phyloP scores from a whole-genome alignment of 2,329 filamentous ascomycete genomes.

The Sporothrix sp. region DNA sequence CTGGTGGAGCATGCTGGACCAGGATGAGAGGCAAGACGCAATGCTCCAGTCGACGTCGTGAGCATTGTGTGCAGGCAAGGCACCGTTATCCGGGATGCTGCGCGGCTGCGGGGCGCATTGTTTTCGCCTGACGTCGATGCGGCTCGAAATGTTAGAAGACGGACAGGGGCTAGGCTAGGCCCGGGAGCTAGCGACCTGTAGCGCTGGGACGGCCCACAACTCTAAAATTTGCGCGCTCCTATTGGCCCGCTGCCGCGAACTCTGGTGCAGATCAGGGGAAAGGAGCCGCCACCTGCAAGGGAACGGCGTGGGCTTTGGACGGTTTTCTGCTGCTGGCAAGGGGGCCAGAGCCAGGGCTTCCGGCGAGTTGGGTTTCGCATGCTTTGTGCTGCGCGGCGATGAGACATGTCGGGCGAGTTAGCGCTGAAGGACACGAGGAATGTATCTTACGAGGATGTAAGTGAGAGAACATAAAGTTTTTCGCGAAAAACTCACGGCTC shows the following conservation, averaged over 20 bases:
- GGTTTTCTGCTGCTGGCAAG: neutral
- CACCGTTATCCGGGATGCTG: neutral
- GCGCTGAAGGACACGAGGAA: too few species aligned
- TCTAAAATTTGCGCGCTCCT: neutral
- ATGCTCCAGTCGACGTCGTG: neutral
- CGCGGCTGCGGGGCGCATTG: neutral
- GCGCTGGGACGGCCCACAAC: conserved; percentile 2
- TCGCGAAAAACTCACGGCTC: neutral
- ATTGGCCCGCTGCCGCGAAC: neutral
- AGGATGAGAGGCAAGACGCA: neutral
- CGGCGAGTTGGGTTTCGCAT: conserved; percentile 30
- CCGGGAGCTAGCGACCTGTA: conserved; percentile 7
- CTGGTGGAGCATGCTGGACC: neutral
- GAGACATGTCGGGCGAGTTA: conserved; percentile 19
- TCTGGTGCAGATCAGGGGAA: conserved; percentile 5
- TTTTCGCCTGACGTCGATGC: conserved; percentile 20
- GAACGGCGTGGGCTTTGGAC: neutral
- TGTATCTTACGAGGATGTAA: neutral
- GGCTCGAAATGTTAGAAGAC: conserved; percentile 22
- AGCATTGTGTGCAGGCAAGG: neutral
- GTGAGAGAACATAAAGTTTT: neutral
- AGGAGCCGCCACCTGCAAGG: neutral
- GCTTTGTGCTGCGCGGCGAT: conserved; percentile 28
- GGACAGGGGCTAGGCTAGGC: neutral
- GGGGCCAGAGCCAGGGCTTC: conserved; percentile 20